phyloP scores from a whole-genome alignment of 2,329 filamentous ascomycete species.

The Neophaeococcomyces mojaviensis region DNA sequence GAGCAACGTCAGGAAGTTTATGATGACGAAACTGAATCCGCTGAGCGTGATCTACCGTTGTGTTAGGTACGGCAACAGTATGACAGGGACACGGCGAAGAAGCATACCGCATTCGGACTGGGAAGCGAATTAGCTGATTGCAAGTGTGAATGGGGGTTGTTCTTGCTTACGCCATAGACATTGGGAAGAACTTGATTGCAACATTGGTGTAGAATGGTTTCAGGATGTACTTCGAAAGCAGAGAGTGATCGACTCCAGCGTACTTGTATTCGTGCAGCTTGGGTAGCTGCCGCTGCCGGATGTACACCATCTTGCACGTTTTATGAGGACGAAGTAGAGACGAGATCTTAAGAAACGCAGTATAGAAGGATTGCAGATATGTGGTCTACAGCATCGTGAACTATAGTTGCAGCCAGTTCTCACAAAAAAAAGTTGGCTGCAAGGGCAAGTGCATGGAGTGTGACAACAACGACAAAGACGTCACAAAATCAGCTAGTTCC shows the following conservation, averaged over 20 bases:
- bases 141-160: conserved; percentile 7
- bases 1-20: conserved; percentile 82
- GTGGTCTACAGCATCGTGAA: too few relatives aligned
- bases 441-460: too few relatives aligned
- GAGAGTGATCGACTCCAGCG: conserved; percentile 79
- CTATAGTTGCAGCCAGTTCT: too few relatives aligned
- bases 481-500: too few relatives aligned
- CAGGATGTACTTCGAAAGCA: conserved; percentile 84
- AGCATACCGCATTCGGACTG: conserved; percentile 48
- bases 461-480: too few relatives aligned
- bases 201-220: conserved; percentile 97
- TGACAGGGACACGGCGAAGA: background rate
- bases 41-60: conserved; percentile 66
- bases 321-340: background rate
- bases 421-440: too few relatives aligned
- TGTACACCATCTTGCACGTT: conserved; percentile 70
- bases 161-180: conserved; percentile 73
- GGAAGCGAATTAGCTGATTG: conserved; percentile 11
- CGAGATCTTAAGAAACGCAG: background rate
- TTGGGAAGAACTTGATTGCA: conserved; percentile 89
- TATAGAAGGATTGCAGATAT: too few relatives aligned
- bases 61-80: background rate
- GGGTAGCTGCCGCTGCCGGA: conserved; percentile 80
- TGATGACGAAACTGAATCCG: conserved; percentile 81
- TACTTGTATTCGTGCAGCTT: conserved; percentile 95